Evolutionary conservation across 768 basidiomycete species (phyloP).

Genomic region (Boletus sp.): DNA sequence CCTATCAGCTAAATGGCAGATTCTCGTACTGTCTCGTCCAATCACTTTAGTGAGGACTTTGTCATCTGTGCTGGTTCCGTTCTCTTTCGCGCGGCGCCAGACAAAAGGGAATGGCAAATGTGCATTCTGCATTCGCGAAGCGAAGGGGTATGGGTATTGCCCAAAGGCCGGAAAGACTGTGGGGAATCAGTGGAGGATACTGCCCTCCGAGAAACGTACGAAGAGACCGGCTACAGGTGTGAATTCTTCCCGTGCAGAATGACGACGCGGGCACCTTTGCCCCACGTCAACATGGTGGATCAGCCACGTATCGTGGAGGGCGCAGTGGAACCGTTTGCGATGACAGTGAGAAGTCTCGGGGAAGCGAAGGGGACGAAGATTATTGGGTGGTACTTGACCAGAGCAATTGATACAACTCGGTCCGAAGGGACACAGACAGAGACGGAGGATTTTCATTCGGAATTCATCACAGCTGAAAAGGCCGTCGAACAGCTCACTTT

Average conservation of each 20-base stretch:
- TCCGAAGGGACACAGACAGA: slow-evolving; percentile 44
- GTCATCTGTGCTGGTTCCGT: slow-evolving; percentile 23
- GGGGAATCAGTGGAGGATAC: slow-evolving; percentile 50
- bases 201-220: slow-evolving; percentile 61
- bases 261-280: slow-evolving; percentile 53
- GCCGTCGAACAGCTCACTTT: slow-evolving; percentile 40
- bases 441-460: slow-evolving; percentile 41
- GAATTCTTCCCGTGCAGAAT: slow-evolving; percentile 47
- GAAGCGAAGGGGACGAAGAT: slow-evolving; percentile 39
- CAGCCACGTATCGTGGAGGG: slow-evolving; percentile 16
- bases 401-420: slow-evolving; percentile 34
- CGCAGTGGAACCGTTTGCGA: slow-evolving; percentile 36
- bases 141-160: slow-evolving; percentile 38
- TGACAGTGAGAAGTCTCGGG: slow-evolving; percentile 29
- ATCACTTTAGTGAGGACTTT: slow-evolving; percentile 18
- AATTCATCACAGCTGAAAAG: slow-evolving; percentile 36
- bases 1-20: not conserved
- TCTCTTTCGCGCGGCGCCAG: slow-evolving; percentile 9
- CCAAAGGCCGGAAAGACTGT: slow-evolving; percentile 62
- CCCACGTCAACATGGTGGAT: slow-evolving; percentile 39
- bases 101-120: slow-evolving; percentile 8
- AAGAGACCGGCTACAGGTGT: slow-evolving; percentile 64
- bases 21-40: not conserved
- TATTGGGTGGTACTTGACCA: slow-evolving; percentile 53
- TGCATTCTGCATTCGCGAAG: slow-evolving; percentile 16